A percentile compares a stretch with the other conserved stretches of the same genome.
phyloP scores from a whole-genome alignment of 331 rosid genomes.

The Cydonia oblonga region DNA sequence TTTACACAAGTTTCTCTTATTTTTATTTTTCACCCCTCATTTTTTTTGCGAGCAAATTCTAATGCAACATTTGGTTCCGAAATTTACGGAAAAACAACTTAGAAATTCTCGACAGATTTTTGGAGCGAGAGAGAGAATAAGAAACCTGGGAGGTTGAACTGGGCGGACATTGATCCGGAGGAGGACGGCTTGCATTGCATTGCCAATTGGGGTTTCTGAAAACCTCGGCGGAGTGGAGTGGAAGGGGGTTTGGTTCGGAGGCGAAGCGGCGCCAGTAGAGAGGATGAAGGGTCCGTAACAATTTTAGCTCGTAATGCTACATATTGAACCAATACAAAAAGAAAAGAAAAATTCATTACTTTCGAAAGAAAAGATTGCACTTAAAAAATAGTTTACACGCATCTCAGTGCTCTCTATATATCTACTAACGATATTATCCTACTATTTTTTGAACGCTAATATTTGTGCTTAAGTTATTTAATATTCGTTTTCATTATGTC shows the following conservation, averaged over 20 bases:
- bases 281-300: conserved; percentile 1
- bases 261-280: conserved; percentile 4
- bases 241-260: conserved; percentile 3
- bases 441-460: no score
- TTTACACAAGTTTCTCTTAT: background rate
- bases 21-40: no score
- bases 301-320: background rate
- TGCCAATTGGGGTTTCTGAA: conserved; percentile 14
- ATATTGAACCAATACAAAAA: no score
- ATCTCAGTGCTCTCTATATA: background rate
- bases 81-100: background rate
- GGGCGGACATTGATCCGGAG: conserved; percentile 26
- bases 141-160: conserved; percentile 51
- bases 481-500: no score
- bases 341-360: no score
- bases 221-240: background rate
- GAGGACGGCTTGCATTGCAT: conserved; percentile 35
- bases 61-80: background rate
- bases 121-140: background rate
- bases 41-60: no score
- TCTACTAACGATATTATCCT: no score
- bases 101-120: background rate
- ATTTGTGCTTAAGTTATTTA: no score
- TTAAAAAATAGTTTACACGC: background rate
- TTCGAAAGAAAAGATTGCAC: background rate